These are phyloP conservation scores for Symmetrospora coprosmae DNA, from an alignment of 768 basidiomycete genomes.

Conservation along the genomic window DNA sequence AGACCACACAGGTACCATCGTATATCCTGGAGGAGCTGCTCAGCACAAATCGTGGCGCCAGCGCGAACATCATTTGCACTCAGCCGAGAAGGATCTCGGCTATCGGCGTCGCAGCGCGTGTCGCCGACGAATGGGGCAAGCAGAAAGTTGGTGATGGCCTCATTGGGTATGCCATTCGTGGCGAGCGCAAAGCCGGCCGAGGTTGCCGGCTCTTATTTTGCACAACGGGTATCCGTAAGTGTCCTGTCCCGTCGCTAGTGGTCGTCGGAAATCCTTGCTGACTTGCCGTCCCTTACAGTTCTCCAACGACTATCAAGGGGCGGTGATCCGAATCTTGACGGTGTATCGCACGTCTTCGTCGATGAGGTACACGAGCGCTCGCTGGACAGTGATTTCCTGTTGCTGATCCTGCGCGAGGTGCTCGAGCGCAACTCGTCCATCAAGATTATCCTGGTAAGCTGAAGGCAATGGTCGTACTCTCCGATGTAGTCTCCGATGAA, in stretches of 20 bases:
- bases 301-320: conserved; percentile 43
- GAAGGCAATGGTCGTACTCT: no score
- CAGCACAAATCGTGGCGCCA: conserved; percentile 46
- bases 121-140: conserved; percentile 56
- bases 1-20: conserved; percentile 74
- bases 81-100: conserved; percentile 83
- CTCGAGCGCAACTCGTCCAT: conserved; percentile 50
- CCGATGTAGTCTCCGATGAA: no score
- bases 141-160: conserved; percentile 49
- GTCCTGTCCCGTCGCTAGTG: conserved; percentile 41
- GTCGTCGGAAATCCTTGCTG: background rate
- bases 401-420: conserved; percentile 68
- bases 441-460: conserved; percentile 51
- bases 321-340: conserved; percentile 48
- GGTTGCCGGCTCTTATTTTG: conserved; percentile 72
- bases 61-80: conserved; percentile 64
- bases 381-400: conserved; percentile 74
- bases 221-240: conserved; percentile 53
- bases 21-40: conserved; percentile 79
- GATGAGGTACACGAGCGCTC: conserved; percentile 93
- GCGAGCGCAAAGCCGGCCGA: conserved; percentile 55
- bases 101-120: conserved; percentile 71
- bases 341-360: conserved; percentile 70
- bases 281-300: conserved; percentile 36
- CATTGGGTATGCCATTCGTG: conserved; percentile 78